Percentiles rank a stretch among this genome's conserved stretches.
These are phyloP conservation scores for Ascochyta viciae-villosae DNA, from an alignment of 2,329 filamentous ascomycete species.

Conservation along the genomic window DNA sequence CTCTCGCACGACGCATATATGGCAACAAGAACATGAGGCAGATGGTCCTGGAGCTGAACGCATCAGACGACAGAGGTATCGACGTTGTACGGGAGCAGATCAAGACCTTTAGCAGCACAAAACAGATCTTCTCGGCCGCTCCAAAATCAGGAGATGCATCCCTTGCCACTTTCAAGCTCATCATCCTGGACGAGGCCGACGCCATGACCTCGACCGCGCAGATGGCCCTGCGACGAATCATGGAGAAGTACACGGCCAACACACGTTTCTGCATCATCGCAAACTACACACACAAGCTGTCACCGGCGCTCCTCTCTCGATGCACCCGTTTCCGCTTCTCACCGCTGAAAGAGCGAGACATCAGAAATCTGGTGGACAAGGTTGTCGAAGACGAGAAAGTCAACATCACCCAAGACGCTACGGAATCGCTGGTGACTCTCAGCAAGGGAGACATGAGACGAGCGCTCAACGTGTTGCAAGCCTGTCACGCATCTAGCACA, in stretches of 20 bases:
- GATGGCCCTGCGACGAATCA: conserved; percentile 95
- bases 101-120: conserved; percentile 98
- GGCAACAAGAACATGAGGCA: conserved; percentile 91
- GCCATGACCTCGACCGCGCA: conserved; percentile 99
- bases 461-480: conserved; percentile 93
- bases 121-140: conserved; percentile 87
- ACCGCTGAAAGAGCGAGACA: conserved; percentile 87
- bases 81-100: conserved; percentile 96
- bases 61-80: conserved; percentile 95
- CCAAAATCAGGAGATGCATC: conserved; percentile 56
- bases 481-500: conserved; percentile 91
- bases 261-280: conserved; percentile 98
- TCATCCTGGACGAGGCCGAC: conserved; percentile 98
- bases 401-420: conserved; percentile 80
- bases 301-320: conserved; percentile 86
- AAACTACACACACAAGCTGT: conserved; percentile 98
- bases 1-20: conserved; percentile 91
- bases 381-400: conserved; percentile 89
- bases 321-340: conserved; percentile 97
- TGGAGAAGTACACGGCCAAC: conserved; percentile 99
- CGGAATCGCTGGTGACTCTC: conserved; percentile 81
- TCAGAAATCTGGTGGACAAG: conserved; percentile 82
- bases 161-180: conserved; percentile 87
- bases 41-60: conserved; percentile 98
- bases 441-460: conserved; percentile 97